A percentile compares a stretch with the other conserved stretches of the same genome.
phyloP scores from a whole-genome alignment of 192 early-diverging fungal genomes.

The Pecoramyces ruminantium region DNA sequence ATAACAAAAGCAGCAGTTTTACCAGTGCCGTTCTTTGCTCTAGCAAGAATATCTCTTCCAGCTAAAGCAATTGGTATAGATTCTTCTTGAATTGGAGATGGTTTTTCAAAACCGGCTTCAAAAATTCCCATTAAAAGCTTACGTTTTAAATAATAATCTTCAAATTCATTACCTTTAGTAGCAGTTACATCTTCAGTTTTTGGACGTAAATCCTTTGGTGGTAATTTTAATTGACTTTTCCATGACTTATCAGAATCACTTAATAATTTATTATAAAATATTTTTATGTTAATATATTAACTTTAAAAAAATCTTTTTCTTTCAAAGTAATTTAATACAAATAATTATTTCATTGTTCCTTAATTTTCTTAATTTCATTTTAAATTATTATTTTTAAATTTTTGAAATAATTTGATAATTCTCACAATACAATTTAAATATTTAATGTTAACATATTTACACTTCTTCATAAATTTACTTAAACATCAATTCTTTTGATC shows the following conservation, averaged over 20 bases:
- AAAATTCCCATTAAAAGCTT: constrained; percentile 97
- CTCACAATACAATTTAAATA: no score
- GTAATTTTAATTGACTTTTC: constrained; percentile 58
- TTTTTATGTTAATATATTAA: no score
- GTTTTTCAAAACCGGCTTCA: constrained; percentile 94
- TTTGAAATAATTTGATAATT: no score
- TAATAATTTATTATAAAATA: background rate
- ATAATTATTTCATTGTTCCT: no score
- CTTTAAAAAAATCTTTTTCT: no score
- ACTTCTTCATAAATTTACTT: no score
- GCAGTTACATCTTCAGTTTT: constrained; percentile 92
- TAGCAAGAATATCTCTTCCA: constrained; percentile 87
- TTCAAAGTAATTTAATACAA: no score
- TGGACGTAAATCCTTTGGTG: constrained; percentile 75
- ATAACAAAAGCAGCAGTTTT: constrained; percentile 96
- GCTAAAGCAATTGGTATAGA: constrained; percentile 92
- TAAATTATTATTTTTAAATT: no score
- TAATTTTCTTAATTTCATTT: no score
- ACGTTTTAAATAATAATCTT: constrained; percentile 94
- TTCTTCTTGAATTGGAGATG: constrained; percentile 97
- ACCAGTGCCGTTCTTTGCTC: constrained; percentile 89
- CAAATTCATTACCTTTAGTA: constrained; percentile 98
- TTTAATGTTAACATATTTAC: no score
- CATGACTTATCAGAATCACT: constrained; percentile 15
- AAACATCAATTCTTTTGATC: no score